Conservation (phyloP, 768 basidiomycete species). For the Termitomyces sp. region DNA sequence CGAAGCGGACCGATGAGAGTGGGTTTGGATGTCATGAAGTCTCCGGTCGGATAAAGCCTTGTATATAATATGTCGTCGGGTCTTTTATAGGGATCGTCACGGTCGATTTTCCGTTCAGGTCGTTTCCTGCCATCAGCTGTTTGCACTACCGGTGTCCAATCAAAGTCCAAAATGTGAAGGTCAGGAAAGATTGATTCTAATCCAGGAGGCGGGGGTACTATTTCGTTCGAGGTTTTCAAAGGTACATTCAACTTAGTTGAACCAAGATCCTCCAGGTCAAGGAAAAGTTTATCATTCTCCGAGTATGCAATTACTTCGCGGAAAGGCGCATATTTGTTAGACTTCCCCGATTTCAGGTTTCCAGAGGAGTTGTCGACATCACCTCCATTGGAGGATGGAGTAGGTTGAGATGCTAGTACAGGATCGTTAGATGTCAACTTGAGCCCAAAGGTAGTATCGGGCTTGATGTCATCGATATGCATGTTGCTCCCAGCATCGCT, state of each 20-base stretch:
- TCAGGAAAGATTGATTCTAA: slow-evolving; percentile 82
- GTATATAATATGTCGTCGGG: slow-evolving; percentile 75
- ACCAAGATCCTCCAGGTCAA: slow-evolving; percentile 38
- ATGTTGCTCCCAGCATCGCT: slow-evolving; percentile 18
- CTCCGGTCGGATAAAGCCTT: slow-evolving; percentile 68
- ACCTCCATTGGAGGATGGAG: slow-evolving; percentile 32
- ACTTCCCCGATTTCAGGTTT: slow-evolving; percentile 36
- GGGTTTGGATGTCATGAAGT: slow-evolving; percentile 78
- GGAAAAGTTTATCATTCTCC: slow-evolving; percentile 46
- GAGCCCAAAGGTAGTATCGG: slow-evolving; percentile 31
- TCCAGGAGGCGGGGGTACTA: slow-evolving; percentile 31
- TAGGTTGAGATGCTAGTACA: slow-evolving; percentile 37
- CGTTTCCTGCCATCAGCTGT: slow-evolving; percentile 42
- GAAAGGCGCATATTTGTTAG: slow-evolving; percentile 46
- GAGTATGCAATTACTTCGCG: slow-evolving; percentile 62
- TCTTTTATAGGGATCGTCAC: slow-evolving; percentile 70
- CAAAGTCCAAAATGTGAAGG: slow-evolving; percentile 54
- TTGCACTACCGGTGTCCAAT: slow-evolving; percentile 30
- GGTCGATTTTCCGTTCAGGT: slow-evolving; percentile 54
- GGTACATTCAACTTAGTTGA: slow-evolving; percentile 14
- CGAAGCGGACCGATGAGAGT: slow-evolving; percentile 81
- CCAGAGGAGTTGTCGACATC: slow-evolving; percentile 26
- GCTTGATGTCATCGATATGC: slow-evolving; percentile 21
- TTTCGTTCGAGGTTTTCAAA: slow-evolving; percentile 22
- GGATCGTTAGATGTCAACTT: slow-evolving; percentile 57